Evolutionary conservation across 805 yeast genomes (phyloP).

Genomic region (Teunomyces gatunensis): DNA sequence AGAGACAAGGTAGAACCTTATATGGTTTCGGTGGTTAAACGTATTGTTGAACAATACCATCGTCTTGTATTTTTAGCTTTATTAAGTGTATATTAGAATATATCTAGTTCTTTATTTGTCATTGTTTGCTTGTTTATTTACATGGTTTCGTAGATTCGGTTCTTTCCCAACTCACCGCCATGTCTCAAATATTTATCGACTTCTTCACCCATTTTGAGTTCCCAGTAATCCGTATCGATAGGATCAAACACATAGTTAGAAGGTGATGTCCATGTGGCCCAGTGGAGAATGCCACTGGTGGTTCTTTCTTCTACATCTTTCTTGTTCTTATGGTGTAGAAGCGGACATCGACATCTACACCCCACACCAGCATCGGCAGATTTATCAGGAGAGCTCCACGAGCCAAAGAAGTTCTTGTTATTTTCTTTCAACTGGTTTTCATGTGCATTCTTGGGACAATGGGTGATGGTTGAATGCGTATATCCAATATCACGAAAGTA

Average conservation of each 20-base stretch:
- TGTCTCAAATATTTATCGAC: conserved; percentile 7
- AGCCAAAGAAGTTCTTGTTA: conserved; percentile 21
- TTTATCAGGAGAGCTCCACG: conserved; percentile 27
- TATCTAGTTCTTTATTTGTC: conserved; percentile 6
- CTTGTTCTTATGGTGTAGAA: not conserved
- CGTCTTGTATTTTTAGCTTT: conserved; percentile 4
- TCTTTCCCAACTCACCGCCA: conserved; percentile 11
- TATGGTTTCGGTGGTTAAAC: conserved; percentile 98
- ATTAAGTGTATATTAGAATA: conserved; percentile 25
- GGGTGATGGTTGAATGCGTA: conserved; percentile 73
- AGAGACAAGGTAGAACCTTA: conserved; percentile 99
- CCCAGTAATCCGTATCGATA: conserved; percentile 16
- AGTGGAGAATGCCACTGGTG: conserved; percentile 16
- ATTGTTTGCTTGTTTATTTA: not conserved
- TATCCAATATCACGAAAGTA: conserved; percentile 94
- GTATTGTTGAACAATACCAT: conserved; percentile 10
- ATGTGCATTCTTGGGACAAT: conserved; percentile 70
- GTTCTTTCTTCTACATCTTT: conserved; percentile 18
- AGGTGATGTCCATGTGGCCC: conserved; percentile 16
- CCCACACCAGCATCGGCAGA: conserved; percentile 58
- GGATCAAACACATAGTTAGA: conserved; percentile 9
- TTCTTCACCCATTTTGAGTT: conserved; percentile 11
- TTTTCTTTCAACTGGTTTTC: conserved; percentile 41
- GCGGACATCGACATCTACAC: conserved; percentile 83
- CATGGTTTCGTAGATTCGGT: not conserved